Conservation (phyloP, 1,139 yeast species). For the Wickerhamomyces sp. region DNA sequence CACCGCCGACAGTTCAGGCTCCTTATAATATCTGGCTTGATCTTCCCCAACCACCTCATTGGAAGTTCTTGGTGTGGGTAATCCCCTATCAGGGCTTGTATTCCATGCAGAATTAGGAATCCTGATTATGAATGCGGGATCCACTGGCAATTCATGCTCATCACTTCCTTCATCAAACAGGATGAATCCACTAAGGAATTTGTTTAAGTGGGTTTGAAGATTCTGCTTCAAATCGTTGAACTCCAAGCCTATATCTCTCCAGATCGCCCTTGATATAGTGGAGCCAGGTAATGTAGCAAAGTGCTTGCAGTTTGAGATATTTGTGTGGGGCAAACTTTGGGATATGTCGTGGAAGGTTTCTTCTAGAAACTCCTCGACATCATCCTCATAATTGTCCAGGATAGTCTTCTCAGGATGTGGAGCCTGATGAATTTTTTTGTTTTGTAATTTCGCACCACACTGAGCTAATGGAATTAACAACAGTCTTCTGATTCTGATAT, state of each 20-base stretch:
- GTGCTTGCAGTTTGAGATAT: not conserved
- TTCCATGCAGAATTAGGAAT: not conserved
- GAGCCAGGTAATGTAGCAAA: conserved; percentile 1
- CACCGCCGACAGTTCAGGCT: not conserved
- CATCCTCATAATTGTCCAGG: not conserved
- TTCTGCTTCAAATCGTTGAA: not conserved
- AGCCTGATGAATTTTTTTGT: not conserved
- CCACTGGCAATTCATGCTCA: not conserved
- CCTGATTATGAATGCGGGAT: conserved; percentile 1
- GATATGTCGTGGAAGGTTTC: conserved; percentile 1
- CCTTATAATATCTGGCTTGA: not conserved
- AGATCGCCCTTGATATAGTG: not conserved
- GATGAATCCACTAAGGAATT: not conserved
- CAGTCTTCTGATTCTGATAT: conserved; percentile 4
- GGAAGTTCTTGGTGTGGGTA: conserved; percentile 1
- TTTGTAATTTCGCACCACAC: not conserved
- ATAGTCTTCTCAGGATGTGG: conserved; percentile 3
- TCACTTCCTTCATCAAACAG: not conserved
- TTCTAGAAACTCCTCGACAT: not conserved
- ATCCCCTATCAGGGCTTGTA: not conserved
- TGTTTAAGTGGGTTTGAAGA: not conserved
- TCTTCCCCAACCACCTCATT: not conserved
- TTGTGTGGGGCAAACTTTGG: no score
- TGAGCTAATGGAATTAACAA: conserved; percentile 4
- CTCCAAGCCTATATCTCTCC: not conserved